These are phyloP conservation scores for Eimeria mitis DNA, from an alignment of 169 alveolate genomes.

Conservation along the genomic window DNA sequence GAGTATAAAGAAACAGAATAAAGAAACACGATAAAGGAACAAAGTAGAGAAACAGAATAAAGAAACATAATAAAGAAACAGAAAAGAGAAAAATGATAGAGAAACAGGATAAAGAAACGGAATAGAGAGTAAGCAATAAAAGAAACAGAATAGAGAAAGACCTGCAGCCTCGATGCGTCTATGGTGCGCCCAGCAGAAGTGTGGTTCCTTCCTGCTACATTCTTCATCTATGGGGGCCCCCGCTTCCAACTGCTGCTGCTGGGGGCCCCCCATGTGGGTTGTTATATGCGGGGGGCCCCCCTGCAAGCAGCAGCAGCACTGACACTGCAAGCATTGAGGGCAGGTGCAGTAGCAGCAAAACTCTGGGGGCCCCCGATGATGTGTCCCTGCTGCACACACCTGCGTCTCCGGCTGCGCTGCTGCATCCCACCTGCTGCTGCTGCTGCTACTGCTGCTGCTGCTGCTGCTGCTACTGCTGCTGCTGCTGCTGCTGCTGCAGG, in stretches of 20 bases:
- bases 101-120: too few relatives aligned
- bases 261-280: neutral
- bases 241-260: neutral
- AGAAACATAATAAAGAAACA: too few relatives aligned
- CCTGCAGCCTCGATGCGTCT: neutral
- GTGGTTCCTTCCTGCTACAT: neutral
- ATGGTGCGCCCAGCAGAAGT: constrained; percentile 13
- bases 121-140: too few relatives aligned
- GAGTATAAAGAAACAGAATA: too few relatives aligned
- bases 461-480: constrained; percentile 9
- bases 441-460: constrained; percentile 21
- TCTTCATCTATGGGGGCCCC: neutral
- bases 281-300: constrained; percentile 1
- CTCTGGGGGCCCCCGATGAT: constrained; percentile 10
- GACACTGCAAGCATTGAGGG: constrained; percentile 9
- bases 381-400: neutral
- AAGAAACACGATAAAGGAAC: too few relatives aligned
- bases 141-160: neutral
- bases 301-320: constrained; percentile 20
- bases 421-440: constrained; percentile 19
- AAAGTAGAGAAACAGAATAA: too few relatives aligned
- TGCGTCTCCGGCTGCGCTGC: neutral
- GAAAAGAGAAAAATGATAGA: too few relatives aligned
- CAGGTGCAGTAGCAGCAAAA: constrained; percentile 54
- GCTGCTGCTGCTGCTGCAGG: constrained; percentile 13